Evolutionary conservation across 2,329 filamentous ascomycete species (phyloP).

Genomic region (Hymenoscyphus fructigenus): DNA sequence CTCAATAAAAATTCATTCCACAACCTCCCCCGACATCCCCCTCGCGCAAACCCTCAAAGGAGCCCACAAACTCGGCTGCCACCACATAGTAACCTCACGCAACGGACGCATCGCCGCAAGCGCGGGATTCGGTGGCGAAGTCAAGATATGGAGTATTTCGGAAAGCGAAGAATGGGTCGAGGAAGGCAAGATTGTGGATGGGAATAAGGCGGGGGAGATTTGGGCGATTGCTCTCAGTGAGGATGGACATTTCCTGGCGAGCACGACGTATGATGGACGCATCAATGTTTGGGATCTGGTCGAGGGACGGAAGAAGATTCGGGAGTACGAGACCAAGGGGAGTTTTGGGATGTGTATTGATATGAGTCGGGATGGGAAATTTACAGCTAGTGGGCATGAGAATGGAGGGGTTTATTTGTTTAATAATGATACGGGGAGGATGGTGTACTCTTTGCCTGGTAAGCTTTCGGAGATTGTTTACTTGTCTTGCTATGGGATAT

Average conservation of each 20-base stretch:
- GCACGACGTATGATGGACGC: conserved; percentile 81
- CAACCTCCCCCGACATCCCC: conserved; percentile 67
- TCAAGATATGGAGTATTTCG: conserved; percentile 76
- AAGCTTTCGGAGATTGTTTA: conserved; percentile 30
- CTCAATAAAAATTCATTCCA: conserved; percentile 77
- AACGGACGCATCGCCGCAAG: conserved; percentile 74
- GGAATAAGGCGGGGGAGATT: conserved; percentile 65
- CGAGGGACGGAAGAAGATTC: conserved; percentile 60
- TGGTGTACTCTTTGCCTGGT: conserved; percentile 84
- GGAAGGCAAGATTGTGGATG: conserved; percentile 49
- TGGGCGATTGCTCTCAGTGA: conserved; percentile 88
- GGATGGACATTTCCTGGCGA: conserved; percentile 81
- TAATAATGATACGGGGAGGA: conserved; percentile 82
- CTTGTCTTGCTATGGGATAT: not conserved
- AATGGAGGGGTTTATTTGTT: conserved; percentile 93
- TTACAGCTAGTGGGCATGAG: conserved; percentile 90
- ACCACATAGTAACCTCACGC: conserved; percentile 74
- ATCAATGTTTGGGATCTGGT: conserved; percentile 82
- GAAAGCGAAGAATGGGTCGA: conserved; percentile 56
- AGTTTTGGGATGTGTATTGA: conserved; percentile 90
- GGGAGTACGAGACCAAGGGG: conserved; percentile 87
- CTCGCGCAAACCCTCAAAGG: conserved; percentile 75
- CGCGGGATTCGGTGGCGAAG: conserved; percentile 84
- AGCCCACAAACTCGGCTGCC: conserved; percentile 85
- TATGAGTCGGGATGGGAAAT: conserved; percentile 73